These are phyloP conservation scores for Mycena leptocephala DNA, from an alignment of 768 basidiomycete genomes.

Conservation along the genomic window DNA sequence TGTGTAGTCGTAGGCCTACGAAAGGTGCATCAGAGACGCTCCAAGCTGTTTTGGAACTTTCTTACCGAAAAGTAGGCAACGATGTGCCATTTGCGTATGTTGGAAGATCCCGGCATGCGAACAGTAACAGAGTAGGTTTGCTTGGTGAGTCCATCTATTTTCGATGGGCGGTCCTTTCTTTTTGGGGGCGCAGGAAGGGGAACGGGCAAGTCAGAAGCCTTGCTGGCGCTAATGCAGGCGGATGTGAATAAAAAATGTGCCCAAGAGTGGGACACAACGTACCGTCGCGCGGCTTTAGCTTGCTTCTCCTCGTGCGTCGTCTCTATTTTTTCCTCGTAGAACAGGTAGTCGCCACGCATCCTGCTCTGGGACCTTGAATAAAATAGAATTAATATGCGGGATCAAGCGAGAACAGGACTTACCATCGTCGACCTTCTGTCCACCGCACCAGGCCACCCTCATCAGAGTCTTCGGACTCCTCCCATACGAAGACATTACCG, in stretches of 20 bases:
- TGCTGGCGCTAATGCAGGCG: conserved; percentile 33
- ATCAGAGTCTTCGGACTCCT: conserved; percentile 81
- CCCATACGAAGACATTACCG: conserved; percentile 90
- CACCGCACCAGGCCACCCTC: conserved; percentile 80
- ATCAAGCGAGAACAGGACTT: conserved; percentile 27
- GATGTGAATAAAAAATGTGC: conserved; percentile 20
- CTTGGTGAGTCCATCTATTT: conserved; percentile 88
- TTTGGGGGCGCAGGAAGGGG: conserved; percentile 73
- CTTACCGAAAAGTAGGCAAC: conserved; percentile 87
- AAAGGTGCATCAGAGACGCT: background rate
- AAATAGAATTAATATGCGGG: background rate
- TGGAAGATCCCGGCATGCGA: conserved; percentile 70
- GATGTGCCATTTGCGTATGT: conserved; percentile 85
- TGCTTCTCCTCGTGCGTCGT: conserved; percentile 86
- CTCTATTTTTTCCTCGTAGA: conserved; percentile 89
- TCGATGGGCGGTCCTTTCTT: conserved; percentile 84
- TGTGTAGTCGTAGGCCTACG: conserved; percentile 77
- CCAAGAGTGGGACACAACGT: conserved; percentile 31
- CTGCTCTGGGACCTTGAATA: conserved; percentile 83
- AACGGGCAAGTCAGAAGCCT: conserved; percentile 61
- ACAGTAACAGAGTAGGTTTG: conserved; percentile 89
- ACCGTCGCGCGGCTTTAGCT: conserved; percentile 86
- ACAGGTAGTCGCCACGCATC: conserved; percentile 88
- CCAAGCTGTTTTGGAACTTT: conserved; percentile 18
- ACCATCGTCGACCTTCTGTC: conserved; percentile 90